A percentile compares a stretch with the other conserved stretches of the same genome.
These are phyloP conservation scores for Ogataea paradorogensis DNA, from an alignment of 805 yeast genomes.

Conservation along the genomic window DNA sequence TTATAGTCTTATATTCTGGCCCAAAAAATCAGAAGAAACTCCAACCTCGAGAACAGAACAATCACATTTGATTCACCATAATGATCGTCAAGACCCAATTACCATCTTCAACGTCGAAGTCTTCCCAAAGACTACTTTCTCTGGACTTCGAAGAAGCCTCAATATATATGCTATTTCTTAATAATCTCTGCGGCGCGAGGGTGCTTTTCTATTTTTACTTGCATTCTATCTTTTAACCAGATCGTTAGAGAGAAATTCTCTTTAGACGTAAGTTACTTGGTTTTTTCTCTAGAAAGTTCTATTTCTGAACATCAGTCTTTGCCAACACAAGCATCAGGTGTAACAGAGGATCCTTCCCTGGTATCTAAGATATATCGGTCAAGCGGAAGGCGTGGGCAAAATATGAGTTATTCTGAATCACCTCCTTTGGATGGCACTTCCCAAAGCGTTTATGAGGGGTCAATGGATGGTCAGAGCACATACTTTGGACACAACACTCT, in stretches of 20 bases:
- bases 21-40: slow-evolving; percentile 1
- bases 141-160: slow-evolving; percentile 3
- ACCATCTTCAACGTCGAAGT: slow-evolving; percentile 17
- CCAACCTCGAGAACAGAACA: not conserved
- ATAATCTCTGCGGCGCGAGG: slow-evolving; percentile 5
- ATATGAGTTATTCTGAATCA: slow-evolving; percentile 6
- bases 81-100: slow-evolving; percentile 18
- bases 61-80: slow-evolving; percentile 5
- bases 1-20: slow-evolving; percentile 16
- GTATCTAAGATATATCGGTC: too few relatives aligned
- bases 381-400: not conserved
- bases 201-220: not conserved
- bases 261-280: not conserved
- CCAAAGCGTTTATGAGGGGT: slow-evolving; percentile 8
- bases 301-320: not conserved
- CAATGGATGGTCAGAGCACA: slow-evolving; percentile 5
- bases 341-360: not conserved
- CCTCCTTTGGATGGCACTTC: slow-evolving; percentile 5
- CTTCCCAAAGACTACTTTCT: slow-evolving; percentile 13
- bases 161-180: slow-evolving; percentile 1
- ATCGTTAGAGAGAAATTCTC: slow-evolving; percentile 1
- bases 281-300: not conserved
- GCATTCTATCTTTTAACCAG: not conserved
- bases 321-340: not conserved
- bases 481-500: slow-evolving; percentile 9